Conservation (phyloP, 495 filamentous ascomycete species). For the Penicillium soppii region DNA sequence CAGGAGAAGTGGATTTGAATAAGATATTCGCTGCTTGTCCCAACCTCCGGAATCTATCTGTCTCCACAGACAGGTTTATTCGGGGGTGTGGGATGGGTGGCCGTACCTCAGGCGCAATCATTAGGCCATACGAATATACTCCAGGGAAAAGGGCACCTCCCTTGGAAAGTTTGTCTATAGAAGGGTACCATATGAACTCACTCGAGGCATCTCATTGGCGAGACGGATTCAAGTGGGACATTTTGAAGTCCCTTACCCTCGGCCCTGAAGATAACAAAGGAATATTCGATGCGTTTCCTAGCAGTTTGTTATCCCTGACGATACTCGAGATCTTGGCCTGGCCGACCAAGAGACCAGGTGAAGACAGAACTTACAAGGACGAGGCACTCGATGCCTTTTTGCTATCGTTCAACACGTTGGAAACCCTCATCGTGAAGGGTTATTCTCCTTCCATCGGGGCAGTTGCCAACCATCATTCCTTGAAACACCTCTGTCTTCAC, state of each 20-base stretch:
- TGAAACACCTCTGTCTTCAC: slow-evolving; percentile 13
- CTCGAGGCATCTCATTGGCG: not conserved
- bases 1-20: too few species aligned
- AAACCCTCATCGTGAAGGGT: slow-evolving; percentile 11
- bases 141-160: too few species aligned
- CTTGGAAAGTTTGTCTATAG: slow-evolving; percentile 4
- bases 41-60: too few species aligned
- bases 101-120: too few species aligned
- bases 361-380: not conserved
- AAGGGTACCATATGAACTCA: too few species aligned
- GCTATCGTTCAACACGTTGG: slow-evolving; percentile 9
- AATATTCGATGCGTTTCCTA: not conserved
- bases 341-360: not conserved
- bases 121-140: too few species aligned
- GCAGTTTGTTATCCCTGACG: too few species aligned
- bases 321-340: slow-evolving; percentile 1
- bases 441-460: not conserved
- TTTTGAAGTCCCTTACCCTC: slow-evolving; percentile 1
- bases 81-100: too few species aligned
- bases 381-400: slow-evolving; percentile 6
- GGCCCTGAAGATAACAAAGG: not conserved
- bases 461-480: slow-evolving; percentile 2
- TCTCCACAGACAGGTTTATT: too few species aligned
- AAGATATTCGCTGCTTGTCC: too few species aligned
- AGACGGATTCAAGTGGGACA: not conserved